phyloP scores from a whole-genome alignment of 768 basidiomycete species.

The Serendipita sp. region DNA sequence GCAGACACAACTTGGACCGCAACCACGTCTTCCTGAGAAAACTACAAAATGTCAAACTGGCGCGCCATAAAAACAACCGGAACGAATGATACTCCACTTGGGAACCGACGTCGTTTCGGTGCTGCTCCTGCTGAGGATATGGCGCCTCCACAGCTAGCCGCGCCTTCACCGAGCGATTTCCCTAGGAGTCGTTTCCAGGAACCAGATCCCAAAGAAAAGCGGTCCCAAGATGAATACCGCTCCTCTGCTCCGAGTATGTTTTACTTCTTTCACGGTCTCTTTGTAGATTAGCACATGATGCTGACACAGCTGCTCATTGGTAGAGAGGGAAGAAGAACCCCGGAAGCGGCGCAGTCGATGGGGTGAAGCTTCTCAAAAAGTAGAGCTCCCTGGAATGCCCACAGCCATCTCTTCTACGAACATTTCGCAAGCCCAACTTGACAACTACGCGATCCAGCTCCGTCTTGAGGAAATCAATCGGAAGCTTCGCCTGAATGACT shows the following conservation, averaged over 20 bases:
- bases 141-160: conserved; percentile 69
- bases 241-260: conserved; percentile 20
- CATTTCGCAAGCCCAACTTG: conserved; percentile 88
- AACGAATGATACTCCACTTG: conserved; percentile 84
- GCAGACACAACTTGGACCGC: background rate
- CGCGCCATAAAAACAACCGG: conserved; percentile 81
- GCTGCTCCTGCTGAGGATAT: conserved; percentile 69
- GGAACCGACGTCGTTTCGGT: conserved; percentile 80
- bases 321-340: conserved; percentile 70
- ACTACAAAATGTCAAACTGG: conserved; percentile 50
- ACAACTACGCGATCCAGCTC: conserved; percentile 93
- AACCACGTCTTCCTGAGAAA: conserved; percentile 13
- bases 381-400: conserved; percentile 81
- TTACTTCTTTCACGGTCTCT: conserved; percentile 20
- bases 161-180: conserved; percentile 75
- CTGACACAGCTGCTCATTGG: conserved; percentile 21
- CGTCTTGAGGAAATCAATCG: conserved; percentile 95
- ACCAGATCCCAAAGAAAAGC: conserved; percentile 34
- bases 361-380: conserved; percentile 69
- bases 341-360: conserved; percentile 94
- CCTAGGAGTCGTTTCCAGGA: conserved; percentile 37
- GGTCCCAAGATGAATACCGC: conserved; percentile 14
- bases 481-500: conserved; percentile 85
- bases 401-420: conserved; percentile 87
- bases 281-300: conserved; percentile 36